Base-by-base conservation (phyloP, 768 basidiomycete genomes). In the Fomitopsis pulvina region DNA sequence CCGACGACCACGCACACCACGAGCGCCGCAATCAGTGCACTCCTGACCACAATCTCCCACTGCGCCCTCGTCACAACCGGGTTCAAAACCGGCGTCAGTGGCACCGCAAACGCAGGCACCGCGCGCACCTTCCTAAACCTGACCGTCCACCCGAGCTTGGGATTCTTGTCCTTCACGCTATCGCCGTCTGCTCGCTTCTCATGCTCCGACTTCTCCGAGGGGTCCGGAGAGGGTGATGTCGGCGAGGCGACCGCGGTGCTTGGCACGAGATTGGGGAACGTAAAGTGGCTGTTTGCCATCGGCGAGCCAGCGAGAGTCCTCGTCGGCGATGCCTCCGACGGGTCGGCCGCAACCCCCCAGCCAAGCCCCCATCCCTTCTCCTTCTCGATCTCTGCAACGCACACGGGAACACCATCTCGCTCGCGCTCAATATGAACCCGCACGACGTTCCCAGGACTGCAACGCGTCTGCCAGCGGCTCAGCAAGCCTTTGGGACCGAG, bases 1-100 rank as follows among this genome's bases (percentile, higher is more conserved):
- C 59, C 71, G 9, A 68, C 50, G 9, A 71, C 47, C 3, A 56
- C 41, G 2, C 62, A 52, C 16, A 68, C 62, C 1, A 69, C 47
- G 12, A 83, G 24, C 21, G 78, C 66, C 0, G 78, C 79, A 9
- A 80, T 56, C 0, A 69, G 25, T 39, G 70, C 72, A 2, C 82
- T 83, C 30, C 85, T 71, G 24, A 85, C 68, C 26, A 90, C 85
- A 25, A 91, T 83, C 65, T 90, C 87, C 89, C 88, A 91, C 57
- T 92, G 89, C 2, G 80, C 86, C n/a, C 89, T 75, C 45, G 78
- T 74, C 45, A 90, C 79, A 49, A 83, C 72, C 14, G 85, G 81
- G 52, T 77, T 85, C 44, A 85, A 71, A 20, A 91, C 71, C 34
- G 72, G 74, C 38, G 88, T 88, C 50, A 91, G 67, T 27, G 86